These are phyloP conservation scores for Apiospora saccharicola DNA, from an alignment of 2,329 filamentous ascomycete species.

Conservation along the genomic window DNA sequence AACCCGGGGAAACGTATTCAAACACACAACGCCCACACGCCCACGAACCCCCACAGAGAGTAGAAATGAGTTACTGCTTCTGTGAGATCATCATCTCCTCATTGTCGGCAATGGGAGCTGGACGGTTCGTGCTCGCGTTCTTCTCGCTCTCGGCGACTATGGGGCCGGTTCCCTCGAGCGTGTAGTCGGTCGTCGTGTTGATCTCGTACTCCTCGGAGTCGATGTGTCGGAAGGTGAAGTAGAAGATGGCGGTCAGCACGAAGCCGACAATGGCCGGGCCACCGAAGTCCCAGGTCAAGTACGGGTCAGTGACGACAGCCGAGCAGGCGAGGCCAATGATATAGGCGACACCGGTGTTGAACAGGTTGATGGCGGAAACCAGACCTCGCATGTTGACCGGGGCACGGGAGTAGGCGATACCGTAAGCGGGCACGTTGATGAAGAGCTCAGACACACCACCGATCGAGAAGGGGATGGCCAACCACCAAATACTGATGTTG, in stretches of 20 bases:
- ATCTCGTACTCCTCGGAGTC: constrained; percentile 55
- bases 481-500: constrained; percentile 61
- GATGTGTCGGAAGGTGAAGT: constrained; percentile 55
- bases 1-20: not conserved
- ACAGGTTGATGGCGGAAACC: constrained; percentile 57
- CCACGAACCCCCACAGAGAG: not conserved
- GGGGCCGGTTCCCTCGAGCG: constrained; percentile 47
- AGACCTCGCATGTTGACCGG: constrained; percentile 60
- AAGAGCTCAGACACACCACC: constrained; percentile 61
- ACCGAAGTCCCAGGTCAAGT: constrained; percentile 58
- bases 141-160: constrained; percentile 53
- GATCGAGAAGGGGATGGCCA: constrained; percentile 60
- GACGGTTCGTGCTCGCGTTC: constrained; percentile 40
- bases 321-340: constrained; percentile 53
- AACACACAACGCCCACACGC: not conserved
- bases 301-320: constrained; percentile 55
- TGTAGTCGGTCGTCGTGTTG: constrained; percentile 47
- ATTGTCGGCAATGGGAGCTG: constrained; percentile 42
- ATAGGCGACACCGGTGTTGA: constrained; percentile 55
- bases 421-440: constrained; percentile 58
- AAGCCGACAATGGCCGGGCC: constrained; percentile 55
- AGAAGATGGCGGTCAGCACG: constrained; percentile 53
- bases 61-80: constrained; percentile 38
- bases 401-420: constrained; percentile 59
- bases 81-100: constrained; percentile 46